phyloP scores from a whole-genome alignment of 139 green algal species.

The Deuterostichococcus epilithicus region DNA sequence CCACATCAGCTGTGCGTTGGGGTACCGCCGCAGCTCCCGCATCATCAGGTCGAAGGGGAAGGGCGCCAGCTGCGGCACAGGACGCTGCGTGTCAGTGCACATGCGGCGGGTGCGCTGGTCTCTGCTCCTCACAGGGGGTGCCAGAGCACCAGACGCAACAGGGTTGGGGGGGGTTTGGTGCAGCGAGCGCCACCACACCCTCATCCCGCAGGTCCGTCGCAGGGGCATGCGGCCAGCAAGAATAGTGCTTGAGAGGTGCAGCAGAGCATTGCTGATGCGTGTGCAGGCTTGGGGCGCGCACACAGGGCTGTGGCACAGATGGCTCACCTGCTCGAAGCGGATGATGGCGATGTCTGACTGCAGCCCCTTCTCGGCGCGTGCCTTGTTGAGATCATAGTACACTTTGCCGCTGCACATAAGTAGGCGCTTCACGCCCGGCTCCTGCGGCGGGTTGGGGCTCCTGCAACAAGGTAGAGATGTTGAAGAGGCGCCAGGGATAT shows the following conservation, averaged over 20 bases:
- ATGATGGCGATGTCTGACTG: constrained; percentile 75
- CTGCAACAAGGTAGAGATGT: not conserved
- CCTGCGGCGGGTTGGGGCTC: constrained; percentile 54
- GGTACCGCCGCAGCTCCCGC: constrained; percentile 91
- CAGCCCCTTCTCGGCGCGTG: constrained; percentile 68
- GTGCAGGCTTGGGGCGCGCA: no score
- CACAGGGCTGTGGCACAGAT: not conserved
- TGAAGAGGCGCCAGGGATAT: no score
- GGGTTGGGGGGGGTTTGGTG: not conserved
- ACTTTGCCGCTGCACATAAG: constrained; percentile 95
- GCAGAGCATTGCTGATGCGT: no score
- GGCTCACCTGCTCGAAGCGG: constrained; percentile 75
- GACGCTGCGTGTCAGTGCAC: no score
- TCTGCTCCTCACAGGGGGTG: no score
- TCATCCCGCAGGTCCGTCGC: no score
- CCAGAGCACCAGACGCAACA: no score
- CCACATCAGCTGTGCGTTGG: constrained; percentile 71
- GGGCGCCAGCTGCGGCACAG: constrained; percentile 74
- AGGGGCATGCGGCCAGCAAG: no score
- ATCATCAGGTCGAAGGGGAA: constrained; percentile 97
- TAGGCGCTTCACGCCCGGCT: constrained; percentile 71
- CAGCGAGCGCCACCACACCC: not conserved
- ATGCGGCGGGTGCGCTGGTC: no score
- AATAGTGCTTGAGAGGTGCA: no score
- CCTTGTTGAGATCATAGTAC: constrained; percentile 94